Conservation (phyloP, 164 flowering plant genomes). For the Vitis cinerea region DNA sequence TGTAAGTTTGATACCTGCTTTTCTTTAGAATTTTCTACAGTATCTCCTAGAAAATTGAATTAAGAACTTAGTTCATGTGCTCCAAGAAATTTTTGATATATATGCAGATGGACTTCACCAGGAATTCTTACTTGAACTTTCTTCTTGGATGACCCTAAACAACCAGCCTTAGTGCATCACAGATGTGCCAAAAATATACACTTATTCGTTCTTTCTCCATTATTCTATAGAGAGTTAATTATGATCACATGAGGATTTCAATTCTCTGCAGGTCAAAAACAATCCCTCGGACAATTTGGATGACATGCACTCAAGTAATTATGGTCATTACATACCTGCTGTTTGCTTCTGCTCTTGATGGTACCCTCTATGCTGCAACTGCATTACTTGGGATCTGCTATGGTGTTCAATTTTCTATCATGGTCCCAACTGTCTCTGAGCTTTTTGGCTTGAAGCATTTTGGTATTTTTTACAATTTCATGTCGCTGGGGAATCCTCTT, state of each 20-base stretch:
- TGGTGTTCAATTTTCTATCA: constrained; percentile 77
- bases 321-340: constrained; percentile 68
- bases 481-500: constrained; percentile 72
- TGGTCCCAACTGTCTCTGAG: constrained; percentile 89
- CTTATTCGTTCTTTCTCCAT: no score
- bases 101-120: no score
- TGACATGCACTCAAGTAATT: constrained; percentile 60
- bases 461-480: constrained; percentile 69
- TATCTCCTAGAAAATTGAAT: no score
- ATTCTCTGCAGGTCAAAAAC: constrained; percentile 54
- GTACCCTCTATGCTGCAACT: constrained; percentile 69
- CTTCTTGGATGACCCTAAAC: no score
- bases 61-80: no score
- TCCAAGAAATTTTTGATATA: no score
- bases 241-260: constrained; percentile 5
- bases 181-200: no score
- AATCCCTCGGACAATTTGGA: constrained; percentile 78
- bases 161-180: no score
- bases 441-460: constrained; percentile 86
- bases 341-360: constrained; percentile 64
- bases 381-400: constrained; percentile 84
- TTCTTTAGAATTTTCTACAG: no score
- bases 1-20: no score
- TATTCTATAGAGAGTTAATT: not conserved
- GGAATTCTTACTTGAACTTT: no score